phyloP scores from a whole-genome alignment of 2,329 filamentous ascomycete genomes.

The Biscogniauxia mediterranea region DNA sequence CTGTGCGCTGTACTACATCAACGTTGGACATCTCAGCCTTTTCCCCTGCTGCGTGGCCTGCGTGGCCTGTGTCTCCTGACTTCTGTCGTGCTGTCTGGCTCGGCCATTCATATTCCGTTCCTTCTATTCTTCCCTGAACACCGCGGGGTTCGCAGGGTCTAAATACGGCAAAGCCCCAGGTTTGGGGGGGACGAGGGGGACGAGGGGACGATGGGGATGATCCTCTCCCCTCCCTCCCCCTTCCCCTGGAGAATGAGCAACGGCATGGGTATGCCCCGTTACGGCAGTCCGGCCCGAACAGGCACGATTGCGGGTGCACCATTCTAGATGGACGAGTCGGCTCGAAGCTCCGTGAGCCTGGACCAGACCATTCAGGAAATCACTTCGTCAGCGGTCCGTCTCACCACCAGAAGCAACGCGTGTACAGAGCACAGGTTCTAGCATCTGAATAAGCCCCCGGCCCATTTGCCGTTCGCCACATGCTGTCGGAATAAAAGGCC shows the following conservation, averaged over 20 bases:
- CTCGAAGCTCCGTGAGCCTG: constrained; percentile 28
- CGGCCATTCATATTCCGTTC: constrained; percentile 37
- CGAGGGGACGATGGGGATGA: constrained; percentile 1
- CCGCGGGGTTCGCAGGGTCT: constrained; percentile 34
- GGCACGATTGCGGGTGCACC: constrained; percentile 24
- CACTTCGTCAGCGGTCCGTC: constrained; percentile 22
- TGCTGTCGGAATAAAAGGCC: neutral
- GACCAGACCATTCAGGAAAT: constrained; percentile 10
- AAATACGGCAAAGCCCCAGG: constrained; percentile 17
- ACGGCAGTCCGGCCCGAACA: constrained; percentile 34
- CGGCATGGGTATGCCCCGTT: constrained; percentile 19
- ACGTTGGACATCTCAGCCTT: constrained; percentile 33
- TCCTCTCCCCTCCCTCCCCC: too few relatives aligned
- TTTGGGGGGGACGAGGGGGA: constrained; percentile 8
- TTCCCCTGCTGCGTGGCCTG: constrained; percentile 12
- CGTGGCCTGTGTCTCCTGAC: neutral
- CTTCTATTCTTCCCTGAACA: constrained; percentile 20
- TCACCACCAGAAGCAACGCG: constrained; percentile 19
- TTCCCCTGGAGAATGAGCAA: neutral
- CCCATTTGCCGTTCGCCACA: neutral
- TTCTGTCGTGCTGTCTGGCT: constrained; percentile 19
- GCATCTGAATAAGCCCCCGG: neutral
- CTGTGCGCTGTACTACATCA: constrained; percentile 34
- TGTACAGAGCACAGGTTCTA: constrained; percentile 1
- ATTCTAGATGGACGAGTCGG: constrained; percentile 33